Base-by-base conservation (phyloP, 2,329 filamentous ascomycete species). In the Sporothrix mexicana region DNA sequence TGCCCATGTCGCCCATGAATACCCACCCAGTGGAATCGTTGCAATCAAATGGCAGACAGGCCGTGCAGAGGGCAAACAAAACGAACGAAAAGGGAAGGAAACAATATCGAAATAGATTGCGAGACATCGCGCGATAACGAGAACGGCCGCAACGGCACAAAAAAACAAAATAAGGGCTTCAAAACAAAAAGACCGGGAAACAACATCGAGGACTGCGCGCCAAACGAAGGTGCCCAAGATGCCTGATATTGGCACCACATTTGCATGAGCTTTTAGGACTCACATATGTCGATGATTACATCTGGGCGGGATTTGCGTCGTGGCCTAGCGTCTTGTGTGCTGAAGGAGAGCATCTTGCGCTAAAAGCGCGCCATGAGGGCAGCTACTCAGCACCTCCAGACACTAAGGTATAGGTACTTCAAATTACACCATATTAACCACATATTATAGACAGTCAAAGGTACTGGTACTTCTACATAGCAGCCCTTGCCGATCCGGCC, bases 341-440 rank as follows among this genome's bases (percentile, higher is more conserved):
- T 70, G 68, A 59, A 70, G 66, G 49, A 69, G 66, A 57, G 67
- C 67, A 69, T 47, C 23, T 1, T 57, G 69, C 69, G 55, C 69
- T 70, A 70, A 41, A 17, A 2, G 20, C 30, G 68, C 51, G 41
- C 68, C 59, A 59, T 47, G 51, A 41, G n/a, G 41, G 55, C 23
- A 17, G 53, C 69, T 70, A 70, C 69, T 70, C 69, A 70, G 69
- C 69, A 10, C 10, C 69, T 49, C 23, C 12, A 55, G n/a, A 12
- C 3, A 1, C 23, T n/a, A 23, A 20, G 59, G 45, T 47, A 2
- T 2, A 5, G 53, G 30, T 69, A 69, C 66, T 8, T 55, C 2
- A 13, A 2, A 5, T 10, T 15, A 10, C 25, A 2, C 36, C 3
- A 12, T 25, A 45, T 47, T 2, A 47, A 20, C 10, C 1, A 12